Base-by-base conservation (phyloP, 108 stramenopile genomes). In the Halocafeteria seosinensis region DNA sequence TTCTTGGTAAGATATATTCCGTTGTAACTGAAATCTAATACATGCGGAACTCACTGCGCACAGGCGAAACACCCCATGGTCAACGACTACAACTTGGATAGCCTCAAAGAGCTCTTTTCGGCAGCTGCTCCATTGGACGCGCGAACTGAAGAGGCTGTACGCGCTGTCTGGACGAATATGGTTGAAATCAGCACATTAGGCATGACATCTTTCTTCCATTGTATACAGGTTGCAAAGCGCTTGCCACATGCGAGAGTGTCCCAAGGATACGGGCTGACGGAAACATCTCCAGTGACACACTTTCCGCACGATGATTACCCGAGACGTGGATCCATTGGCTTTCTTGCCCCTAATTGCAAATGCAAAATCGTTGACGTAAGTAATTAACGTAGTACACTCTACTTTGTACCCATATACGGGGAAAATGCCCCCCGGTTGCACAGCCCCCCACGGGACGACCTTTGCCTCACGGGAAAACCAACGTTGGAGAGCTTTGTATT, bases 231-330 rank as follows among this genome's bases (percentile, higher is more conserved):
- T n/a, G 77, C 36, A 60, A 55, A 81, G 23, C 76, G 91, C 8
- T 50, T 92, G 26, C 61, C 64, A 8, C 62, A 73, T 62, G 33
- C 38, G 6, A 50, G 63, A n/a, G 72, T 89, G 34, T 86, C 87
- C 63, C 91, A 92, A 67, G 85, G 72, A 37, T 92, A 87, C 85
- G 91, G 91, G 12, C 85, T 88, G 86, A 82, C 80, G 23, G 91
- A 92, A 51, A 37, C 60, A 23, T 12, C 34, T 5, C 73, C 73
- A 4, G 52, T 52, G 24, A 38, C 35, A 9, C 84, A 85, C 3
- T 57, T 79, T 61, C 84, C 87, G 66, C 66, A 63, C 47, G 65
- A 74, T 26, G n/a, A n/a, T n/a, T n/a, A n/a, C n/a, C 37, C 58
- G 62, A 80, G 76, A 36, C 66, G 67, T 21, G 87, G 85, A 35